phyloP scores from a whole-genome alignment of 768 basidiomycete genomes.

The Mycena alexandri region DNA sequence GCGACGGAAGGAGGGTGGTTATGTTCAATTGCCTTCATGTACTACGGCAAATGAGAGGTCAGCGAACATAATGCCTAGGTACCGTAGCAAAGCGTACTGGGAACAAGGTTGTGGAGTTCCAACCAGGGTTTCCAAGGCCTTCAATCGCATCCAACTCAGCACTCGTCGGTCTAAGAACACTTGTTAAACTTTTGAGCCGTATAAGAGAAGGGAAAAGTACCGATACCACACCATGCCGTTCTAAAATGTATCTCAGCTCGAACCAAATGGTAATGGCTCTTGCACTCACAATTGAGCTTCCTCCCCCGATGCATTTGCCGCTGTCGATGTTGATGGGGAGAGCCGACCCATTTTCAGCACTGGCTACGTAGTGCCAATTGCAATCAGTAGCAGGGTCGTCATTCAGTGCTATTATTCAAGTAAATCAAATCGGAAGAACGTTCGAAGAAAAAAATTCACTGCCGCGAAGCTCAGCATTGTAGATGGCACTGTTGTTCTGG shows the following conservation, averaged over 20 bases:
- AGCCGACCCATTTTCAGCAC: slow-evolving; percentile 21
- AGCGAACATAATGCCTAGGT: background rate
- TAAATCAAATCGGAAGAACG: background rate
- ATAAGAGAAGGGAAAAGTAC: background rate
- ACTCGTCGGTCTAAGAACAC: slow-evolving; percentile 4
- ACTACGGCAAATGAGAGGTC: slow-evolving; percentile 3
- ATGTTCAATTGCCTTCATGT: slow-evolving; percentile 34
- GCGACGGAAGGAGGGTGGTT: slow-evolving; percentile 25
- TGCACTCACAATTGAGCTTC: slow-evolving; percentile 28
- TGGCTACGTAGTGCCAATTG: slow-evolving; percentile 34
- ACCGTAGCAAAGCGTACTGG: slow-evolving; percentile 4
- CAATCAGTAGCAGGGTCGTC: slow-evolving; percentile 31
- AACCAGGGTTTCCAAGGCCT: slow-evolving; percentile 31
- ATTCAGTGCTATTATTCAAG: background rate
- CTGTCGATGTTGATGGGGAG: slow-evolving; percentile 30
- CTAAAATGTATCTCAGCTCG: slow-evolving; percentile 3
- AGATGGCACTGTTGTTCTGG: slow-evolving; percentile 28
- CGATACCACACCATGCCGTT: slow-evolving; percentile 38
- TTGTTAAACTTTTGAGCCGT: background rate
- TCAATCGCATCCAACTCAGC: slow-evolving; percentile 33
- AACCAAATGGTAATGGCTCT: background rate
- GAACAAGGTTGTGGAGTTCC: slow-evolving; percentile 26
- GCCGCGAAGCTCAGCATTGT: slow-evolving; percentile 31
- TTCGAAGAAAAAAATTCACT: slow-evolving; percentile 6
- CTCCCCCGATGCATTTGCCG: slow-evolving; percentile 31